Base-by-base conservation (phyloP, 306 rosid species). In the Begonia loranthoides region DNA sequence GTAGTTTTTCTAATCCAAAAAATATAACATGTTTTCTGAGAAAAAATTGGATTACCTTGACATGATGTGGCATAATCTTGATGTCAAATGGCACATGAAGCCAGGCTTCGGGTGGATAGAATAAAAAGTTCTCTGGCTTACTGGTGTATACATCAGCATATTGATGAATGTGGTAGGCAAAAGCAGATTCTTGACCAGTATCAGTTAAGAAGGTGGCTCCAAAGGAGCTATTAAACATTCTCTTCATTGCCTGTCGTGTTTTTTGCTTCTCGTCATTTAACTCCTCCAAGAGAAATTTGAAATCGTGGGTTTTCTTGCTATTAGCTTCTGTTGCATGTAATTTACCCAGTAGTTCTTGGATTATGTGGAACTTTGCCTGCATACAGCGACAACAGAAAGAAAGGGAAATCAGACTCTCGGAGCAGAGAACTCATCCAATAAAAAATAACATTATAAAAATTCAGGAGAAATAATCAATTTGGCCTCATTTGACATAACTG, bases 91-190 rank as follows among this genome's bases (percentile, higher is more conserved):
- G 97, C 51, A 77, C 87, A 69, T 85, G 87, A 65, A 89, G 76
- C 97, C 97, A 89, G 46, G 95, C 90, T 55, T 89, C 95, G 58
- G 85, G 78, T 66, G 90, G 82, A 73, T 85, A 75, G 57, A 57
- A 67, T 58, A 82, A 74, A 69, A 89, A 89, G 65, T 89, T 89
- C 76, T 89, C 97, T 13, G 97, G 94, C 70, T 85, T 89, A 60
- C 97, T 89, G 65, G 97, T 89, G 70, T 89, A 89, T 24, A 89
- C 94, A 72, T 89, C 97, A 33, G 97, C 97, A 78, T 89, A 89
- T 66, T 82, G 95, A 66, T 90, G 97, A 55, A 90, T 85, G 66
- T 82, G 82, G 63, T 85, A 82, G 12, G 97, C 94, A 71, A 90
- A 90, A 59, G 95, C 90, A 60, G 97, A 85, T 78, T 85, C 97